Evolutionary conservation across 352 stramenopile genomes (phyloP).

Genomic region (Pythium periplocum): DNA sequence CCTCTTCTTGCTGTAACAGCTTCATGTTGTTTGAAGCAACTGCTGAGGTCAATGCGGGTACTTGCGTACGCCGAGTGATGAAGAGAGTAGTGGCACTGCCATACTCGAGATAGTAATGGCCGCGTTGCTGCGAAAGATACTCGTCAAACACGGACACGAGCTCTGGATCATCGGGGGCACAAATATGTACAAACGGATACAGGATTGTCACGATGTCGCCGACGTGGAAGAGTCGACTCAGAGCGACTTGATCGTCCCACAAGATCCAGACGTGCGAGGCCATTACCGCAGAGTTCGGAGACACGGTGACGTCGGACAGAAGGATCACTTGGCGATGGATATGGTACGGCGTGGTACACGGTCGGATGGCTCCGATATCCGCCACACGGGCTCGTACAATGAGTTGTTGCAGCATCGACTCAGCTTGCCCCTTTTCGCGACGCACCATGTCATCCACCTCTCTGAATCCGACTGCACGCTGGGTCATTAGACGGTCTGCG

Average conservation of each 20-base stretch:
- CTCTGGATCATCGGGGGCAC: slow-evolving; percentile 32
- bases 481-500: slow-evolving; percentile 22
- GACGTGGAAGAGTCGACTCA: slow-evolving; percentile 55
- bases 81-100: slow-evolving; percentile 55
- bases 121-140: slow-evolving; percentile 43
- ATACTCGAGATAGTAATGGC: slow-evolving; percentile 61
- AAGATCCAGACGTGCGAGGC: slow-evolving; percentile 49
- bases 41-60: neutral
- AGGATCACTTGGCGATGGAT: slow-evolving; percentile 62
- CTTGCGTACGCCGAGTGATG: slow-evolving; percentile 3
- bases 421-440: slow-evolving; percentile 2
- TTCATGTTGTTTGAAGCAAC: slow-evolving; percentile 4
- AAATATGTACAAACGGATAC: slow-evolving; percentile 59
- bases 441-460: slow-evolving; percentile 30
- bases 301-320: slow-evolving; percentile 26
- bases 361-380: slow-evolving; percentile 61
- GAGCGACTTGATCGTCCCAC: slow-evolving; percentile 64
- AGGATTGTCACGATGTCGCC: slow-evolving; percentile 52
- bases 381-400: slow-evolving; percentile 31
- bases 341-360: slow-evolving; percentile 47
- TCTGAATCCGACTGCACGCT: slow-evolving; percentile 24
- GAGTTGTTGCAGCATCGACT: slow-evolving; percentile 25
- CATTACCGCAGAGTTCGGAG: neutral
- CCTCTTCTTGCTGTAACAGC: slow-evolving; percentile 14
- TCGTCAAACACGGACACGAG: slow-evolving; percentile 53